A percentile compares a stretch with the other conserved stretches of the same genome.
Evolutionary conservation across 495 filamentous ascomycete genomes (phyloP).

Genomic region (Hypoxylon subgilvum): DNA sequence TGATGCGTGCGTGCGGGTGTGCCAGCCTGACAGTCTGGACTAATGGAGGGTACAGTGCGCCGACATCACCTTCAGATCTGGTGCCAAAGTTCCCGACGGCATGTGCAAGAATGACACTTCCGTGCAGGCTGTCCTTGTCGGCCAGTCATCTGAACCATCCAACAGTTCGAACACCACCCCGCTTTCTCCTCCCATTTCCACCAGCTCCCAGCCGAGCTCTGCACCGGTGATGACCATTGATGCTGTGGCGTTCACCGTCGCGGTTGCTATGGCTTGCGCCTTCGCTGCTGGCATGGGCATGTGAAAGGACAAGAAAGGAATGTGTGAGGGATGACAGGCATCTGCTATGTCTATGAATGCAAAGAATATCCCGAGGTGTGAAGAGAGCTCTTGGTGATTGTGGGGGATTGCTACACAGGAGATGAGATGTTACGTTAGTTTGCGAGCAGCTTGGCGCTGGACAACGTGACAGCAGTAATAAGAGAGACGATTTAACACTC

Average conservation of each 20-base stretch:
- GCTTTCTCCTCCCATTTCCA: slow-evolving; percentile 4
- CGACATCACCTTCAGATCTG: slow-evolving; percentile 63
- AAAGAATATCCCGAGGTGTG: background rate
- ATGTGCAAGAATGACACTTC: slow-evolving; percentile 58
- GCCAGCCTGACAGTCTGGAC: slow-evolving; percentile 10
- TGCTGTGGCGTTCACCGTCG: slow-evolving; percentile 53
- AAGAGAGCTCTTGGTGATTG: slow-evolving; percentile 3
- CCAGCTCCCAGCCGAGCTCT: slow-evolving; percentile 2
- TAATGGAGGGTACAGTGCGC: slow-evolving; percentile 57
- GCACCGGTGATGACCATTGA: slow-evolving; percentile 9
- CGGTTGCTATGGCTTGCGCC: slow-evolving; percentile 60
- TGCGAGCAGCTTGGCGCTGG: slow-evolving; percentile 2
- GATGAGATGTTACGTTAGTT: slow-evolving; percentile 29
- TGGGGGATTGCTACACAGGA: slow-evolving; percentile 20
- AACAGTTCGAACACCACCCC: slow-evolving; percentile 10
- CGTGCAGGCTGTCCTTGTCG: slow-evolving; percentile 35
- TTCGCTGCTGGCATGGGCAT: slow-evolving; percentile 49
- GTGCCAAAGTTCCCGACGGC: slow-evolving; percentile 48
- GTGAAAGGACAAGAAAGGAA: slow-evolving; percentile 15
- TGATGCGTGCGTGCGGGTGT: slow-evolving; percentile 15
- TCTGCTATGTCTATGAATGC: slow-evolving; percentile 21
- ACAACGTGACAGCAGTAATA: slow-evolving; percentile 11
- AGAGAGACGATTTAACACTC: slow-evolving; percentile 18
- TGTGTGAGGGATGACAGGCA: slow-evolving; percentile 1
- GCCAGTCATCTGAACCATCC: background rate